These are phyloP conservation scores for Pythium aristosporum DNA, from an alignment of 352 stramenopile genomes.

Conservation along the genomic window DNA sequence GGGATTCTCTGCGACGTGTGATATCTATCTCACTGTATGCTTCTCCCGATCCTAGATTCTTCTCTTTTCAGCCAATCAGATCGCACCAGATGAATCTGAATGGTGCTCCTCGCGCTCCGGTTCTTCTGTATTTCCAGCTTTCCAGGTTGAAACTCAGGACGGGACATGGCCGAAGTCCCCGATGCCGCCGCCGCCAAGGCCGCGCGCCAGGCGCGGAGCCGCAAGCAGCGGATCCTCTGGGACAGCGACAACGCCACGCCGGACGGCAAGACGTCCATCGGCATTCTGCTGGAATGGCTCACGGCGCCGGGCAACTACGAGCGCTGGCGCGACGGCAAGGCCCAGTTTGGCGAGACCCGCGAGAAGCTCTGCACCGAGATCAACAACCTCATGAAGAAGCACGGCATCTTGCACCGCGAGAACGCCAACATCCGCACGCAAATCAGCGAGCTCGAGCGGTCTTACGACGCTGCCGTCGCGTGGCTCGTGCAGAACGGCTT, in stretches of 20 bases:
- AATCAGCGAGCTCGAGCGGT: constrained; percentile 73
- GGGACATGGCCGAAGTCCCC: constrained; percentile 13
- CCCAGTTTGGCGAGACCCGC: constrained; percentile 63
- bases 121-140: constrained; percentile 7
- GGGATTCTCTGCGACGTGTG: constrained; percentile 20
- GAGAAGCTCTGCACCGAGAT: constrained; percentile 75
- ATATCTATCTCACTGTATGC: background rate
- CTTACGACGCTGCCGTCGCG: constrained; percentile 48
- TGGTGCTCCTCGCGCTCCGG: constrained; percentile 5
- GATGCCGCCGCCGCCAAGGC: constrained; percentile 7
- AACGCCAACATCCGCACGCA: constrained; percentile 83
- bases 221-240: constrained; percentile 72
- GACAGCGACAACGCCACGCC: constrained; percentile 63
- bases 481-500: constrained; percentile 55
- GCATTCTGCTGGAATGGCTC: constrained; percentile 68
- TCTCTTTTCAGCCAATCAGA: constrained; percentile 20
- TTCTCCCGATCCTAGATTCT: background rate
- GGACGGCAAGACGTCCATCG: constrained; percentile 73
- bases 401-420: constrained; percentile 67
- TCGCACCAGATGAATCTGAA: constrained; percentile 21
- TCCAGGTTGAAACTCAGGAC: constrained; percentile 23
- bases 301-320: constrained; percentile 58
- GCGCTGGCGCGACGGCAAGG: constrained; percentile 66
- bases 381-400: constrained; percentile 53
- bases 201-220: constrained; percentile 23